Percentiles rank a stretch among this genome's conserved stretches.
Conservation (phyloP, 1,284 basidiomycete species). For the Earliella scabrosa region DNA sequence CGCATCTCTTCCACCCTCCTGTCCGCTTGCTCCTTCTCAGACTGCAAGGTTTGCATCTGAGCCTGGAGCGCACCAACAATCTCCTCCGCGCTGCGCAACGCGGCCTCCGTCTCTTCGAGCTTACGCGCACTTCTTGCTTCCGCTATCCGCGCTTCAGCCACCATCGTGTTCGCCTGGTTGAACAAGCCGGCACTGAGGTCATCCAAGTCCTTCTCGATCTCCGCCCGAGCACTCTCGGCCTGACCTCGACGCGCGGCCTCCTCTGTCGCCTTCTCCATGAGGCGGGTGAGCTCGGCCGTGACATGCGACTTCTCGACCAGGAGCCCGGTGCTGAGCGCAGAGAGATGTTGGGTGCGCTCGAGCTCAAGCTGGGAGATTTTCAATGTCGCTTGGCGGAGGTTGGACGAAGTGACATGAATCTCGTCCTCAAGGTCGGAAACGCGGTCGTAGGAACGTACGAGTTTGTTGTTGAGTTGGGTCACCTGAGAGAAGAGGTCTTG, state of each 20-base stretch:
- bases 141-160: constrained; percentile 86
- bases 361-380: constrained; percentile 75
- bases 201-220: constrained; percentile 90
- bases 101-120: constrained; percentile 79
- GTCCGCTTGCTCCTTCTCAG: constrained; percentile 66
- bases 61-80: constrained; percentile 84
- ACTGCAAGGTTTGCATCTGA: constrained; percentile 78
- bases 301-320: constrained; percentile 94
- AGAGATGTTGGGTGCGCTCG: constrained; percentile 77
- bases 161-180: constrained; percentile 90
- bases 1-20: constrained; percentile 52
- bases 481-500: constrained; percentile 90
- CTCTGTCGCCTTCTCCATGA: constrained; percentile 94
- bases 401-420: constrained; percentile 68
- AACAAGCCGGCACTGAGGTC: constrained; percentile 91
- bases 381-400: constrained; percentile 59
- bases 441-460: constrained; percentile 90
- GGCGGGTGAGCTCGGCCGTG: constrained; percentile 87
- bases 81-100: constrained; percentile 85
- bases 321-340: constrained; percentile 84
- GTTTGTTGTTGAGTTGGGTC: constrained; percentile 88
- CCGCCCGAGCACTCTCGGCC: constrained; percentile 82
- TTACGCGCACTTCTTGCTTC: constrained; percentile 83
- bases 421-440: constrained; percentile 94
- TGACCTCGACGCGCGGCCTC: constrained; percentile 91